Base-by-base conservation (phyloP, 257 asterid species). In the Forsythia suspensa region DNA sequence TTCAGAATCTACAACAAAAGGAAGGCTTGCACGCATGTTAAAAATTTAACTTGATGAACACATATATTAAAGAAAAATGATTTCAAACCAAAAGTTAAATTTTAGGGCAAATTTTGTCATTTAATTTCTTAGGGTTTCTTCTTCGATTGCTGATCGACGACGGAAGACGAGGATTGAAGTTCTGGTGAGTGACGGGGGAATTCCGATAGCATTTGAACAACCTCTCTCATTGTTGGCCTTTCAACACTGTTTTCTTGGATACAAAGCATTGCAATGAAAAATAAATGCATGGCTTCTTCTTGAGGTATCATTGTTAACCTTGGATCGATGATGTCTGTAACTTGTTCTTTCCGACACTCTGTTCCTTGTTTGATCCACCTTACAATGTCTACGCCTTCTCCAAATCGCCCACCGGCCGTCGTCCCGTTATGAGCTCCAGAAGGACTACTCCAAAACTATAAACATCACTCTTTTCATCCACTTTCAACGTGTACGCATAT, bases 221-320 rank as follows among this genome's bases (percentile, higher is more conserved):
- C 99, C 83, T 89, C 96, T 34, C 99, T 84, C 99, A 93, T 91
- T 48, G 94, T 88, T 43, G 99, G 99, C 34, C 99, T 85, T 77
- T 95, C 96, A 68, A 95, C 88, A 72, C 94, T 92, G 75, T 89
- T 90, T 37, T 92, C 97, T 78, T 91, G 97, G 21, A 88, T 76
- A 80, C 99, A 93, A 20, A 95, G 94, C 95, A 95, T 90, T 72
- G 98, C 94, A 5, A 95, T 84, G 86, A 93, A 92, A 87, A 91
- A 93, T 73, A 95, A 65, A 82, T 93, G 97, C 89, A 88, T 86
- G 21, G 95, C 90, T 71, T 93, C 98, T 2, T 93, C 98, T 73
- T 81, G 84, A 3, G 94, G 97, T 75, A 88, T 91, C 10, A 80
- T 80, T 6, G 88, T 79, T 3, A 95, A 85, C 76, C 96, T 82